Percentiles rank a stretch among this genome's conserved stretches.
Evolutionary conservation across 2,329 filamentous ascomycete genomes (phyloP).

Genomic region (Passalora sequoiae): DNA sequence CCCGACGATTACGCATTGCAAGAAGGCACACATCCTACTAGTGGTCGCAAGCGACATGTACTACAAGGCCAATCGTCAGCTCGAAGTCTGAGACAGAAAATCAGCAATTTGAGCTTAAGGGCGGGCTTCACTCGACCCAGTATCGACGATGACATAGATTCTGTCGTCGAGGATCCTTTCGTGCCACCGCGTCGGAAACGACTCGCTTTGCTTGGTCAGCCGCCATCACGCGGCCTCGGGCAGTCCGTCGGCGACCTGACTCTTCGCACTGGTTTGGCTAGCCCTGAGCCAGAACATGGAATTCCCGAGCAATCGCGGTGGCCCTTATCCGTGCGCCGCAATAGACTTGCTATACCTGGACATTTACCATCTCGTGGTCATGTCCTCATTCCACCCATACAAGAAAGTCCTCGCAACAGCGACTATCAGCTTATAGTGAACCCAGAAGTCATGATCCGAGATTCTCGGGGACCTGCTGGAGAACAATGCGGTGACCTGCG

Average conservation of each 20-base stretch:
- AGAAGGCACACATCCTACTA: neutral
- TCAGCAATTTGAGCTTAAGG: neutral
- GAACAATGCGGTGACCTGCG: neutral
- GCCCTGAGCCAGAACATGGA: neutral
- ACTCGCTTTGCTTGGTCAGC: neutral
- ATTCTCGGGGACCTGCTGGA: neutral
- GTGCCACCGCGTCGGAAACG: neutral
- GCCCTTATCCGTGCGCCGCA: neutral
- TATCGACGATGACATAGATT: neutral
- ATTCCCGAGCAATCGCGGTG: no score
- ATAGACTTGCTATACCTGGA: neutral
- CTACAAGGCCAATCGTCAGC: neutral
- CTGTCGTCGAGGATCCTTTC: neutral
- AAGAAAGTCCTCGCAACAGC: neutral
- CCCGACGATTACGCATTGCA: neutral
- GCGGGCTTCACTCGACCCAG: neutral
- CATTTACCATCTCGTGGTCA: slow-evolving; percentile 1
- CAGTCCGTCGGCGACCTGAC: neutral
- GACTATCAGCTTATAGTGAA: neutral
- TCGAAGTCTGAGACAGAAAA: neutral
- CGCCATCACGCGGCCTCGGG: neutral
- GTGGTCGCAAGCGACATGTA: no score
- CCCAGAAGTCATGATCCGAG: neutral
- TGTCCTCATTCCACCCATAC: neutral
- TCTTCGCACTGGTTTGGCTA: neutral